phyloP scores from a whole-genome alignment of 2,329 filamentous ascomycete species.

The Fusarium virguliforme region DNA sequence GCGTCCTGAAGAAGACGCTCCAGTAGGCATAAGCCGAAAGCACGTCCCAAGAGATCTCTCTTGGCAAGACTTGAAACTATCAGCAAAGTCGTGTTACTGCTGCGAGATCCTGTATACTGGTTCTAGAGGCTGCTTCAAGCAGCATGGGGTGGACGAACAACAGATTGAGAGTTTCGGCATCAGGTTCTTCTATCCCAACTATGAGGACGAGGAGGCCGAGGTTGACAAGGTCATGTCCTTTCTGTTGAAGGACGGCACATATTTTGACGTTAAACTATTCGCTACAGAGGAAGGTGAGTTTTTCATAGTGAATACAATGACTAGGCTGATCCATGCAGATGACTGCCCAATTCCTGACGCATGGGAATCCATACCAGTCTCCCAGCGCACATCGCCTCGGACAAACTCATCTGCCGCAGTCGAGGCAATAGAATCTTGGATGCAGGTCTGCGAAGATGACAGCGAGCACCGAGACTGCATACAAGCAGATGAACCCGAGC shows the following conservation, averaged over 20 bases:
- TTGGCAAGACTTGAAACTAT: neutral
- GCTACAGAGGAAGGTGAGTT: neutral
- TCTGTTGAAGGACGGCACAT: constrained; percentile 1
- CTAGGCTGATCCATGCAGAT: neutral
- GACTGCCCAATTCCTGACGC: neutral
- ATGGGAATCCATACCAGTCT: constrained; percentile 19
- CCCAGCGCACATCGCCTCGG: neutral
- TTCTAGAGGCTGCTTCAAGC: constrained; percentile 5
- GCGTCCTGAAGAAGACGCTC: neutral
- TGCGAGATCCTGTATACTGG: constrained; percentile 3
- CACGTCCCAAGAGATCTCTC: neutral
- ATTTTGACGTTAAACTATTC: constrained; percentile 20
- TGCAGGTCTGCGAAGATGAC: constrained; percentile 1
- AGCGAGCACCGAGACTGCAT: constrained; percentile 12
- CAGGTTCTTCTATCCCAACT: constrained; percentile 9
- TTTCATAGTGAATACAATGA: neutral
- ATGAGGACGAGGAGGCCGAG: constrained; percentile 3
- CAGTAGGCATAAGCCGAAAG: neutral
- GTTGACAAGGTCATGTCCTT: constrained; percentile 10
- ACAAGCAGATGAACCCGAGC: neutral
- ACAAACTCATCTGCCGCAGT: constrained; percentile 9
- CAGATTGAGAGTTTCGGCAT: neutral
- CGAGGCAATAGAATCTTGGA: constrained; percentile 7
- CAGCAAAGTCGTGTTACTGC: constrained; percentile 2
- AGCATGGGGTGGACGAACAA: neutral